These are phyloP conservation scores for Avena atlantica DNA, from an alignment of 176 grass and related monocot genomes.

Conservation along the genomic window DNA sequence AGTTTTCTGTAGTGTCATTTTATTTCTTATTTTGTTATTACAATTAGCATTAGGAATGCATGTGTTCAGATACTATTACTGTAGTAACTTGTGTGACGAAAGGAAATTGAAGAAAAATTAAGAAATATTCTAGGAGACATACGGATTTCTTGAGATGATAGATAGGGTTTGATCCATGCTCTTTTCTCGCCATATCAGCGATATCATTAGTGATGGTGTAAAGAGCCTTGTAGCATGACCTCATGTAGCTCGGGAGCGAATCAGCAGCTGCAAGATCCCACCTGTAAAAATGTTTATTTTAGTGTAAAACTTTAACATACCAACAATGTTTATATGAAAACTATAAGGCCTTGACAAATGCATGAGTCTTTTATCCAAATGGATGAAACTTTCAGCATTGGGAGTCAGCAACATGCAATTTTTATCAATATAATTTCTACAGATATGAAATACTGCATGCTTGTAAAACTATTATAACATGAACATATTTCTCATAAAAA, in stretches of 20 bases:
- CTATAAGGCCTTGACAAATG: not conserved
- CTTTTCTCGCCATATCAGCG: slow-evolving; percentile 30
- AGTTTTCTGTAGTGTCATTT: not conserved
- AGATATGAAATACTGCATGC: not conserved
- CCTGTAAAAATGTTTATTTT: slow-evolving; percentile 30
- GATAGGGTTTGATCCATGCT: slow-evolving; percentile 58
- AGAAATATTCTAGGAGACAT: not conserved
- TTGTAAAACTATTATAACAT: not conserved
- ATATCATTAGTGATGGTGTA: slow-evolving; percentile 60
- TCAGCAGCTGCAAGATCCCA: slow-evolving; percentile 49
- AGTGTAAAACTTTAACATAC: not conserved
- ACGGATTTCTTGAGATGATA: slow-evolving; percentile 54
- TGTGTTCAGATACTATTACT: not conserved
- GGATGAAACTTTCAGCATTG: not conserved
- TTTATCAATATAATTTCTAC: not conserved
- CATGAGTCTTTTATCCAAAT: not conserved
- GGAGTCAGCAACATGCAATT: not conserved
- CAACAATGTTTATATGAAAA: not conserved
- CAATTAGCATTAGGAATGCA: not conserved
- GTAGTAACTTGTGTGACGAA: not conserved
- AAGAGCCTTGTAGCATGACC: slow-evolving; percentile 56
- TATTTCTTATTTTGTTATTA: too few relatives aligned
- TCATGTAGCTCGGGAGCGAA: slow-evolving; percentile 69
- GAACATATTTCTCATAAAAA: not conserved
- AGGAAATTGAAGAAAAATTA: not conserved